Evolutionary conservation across 345 rosid genomes (phyloP), one percentile per base, ranked within the genome.

Genomic region (Populus ilicifolia): DNA sequence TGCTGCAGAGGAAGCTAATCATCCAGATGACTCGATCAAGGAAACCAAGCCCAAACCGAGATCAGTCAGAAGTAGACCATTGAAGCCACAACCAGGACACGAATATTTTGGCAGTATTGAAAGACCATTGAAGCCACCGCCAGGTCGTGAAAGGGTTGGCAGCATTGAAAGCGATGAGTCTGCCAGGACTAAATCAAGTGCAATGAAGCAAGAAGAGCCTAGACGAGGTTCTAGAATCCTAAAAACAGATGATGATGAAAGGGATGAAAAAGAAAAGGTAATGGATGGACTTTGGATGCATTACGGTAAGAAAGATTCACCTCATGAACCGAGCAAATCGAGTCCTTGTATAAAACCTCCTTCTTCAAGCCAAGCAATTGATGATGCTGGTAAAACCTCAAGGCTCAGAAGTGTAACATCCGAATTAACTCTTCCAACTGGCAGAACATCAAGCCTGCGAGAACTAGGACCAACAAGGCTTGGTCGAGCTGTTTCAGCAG

Each of bases 11-110:
- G 79, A 79, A 65, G 68, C 10, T 8, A 61, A 78, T 72, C 71
- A 36, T 36, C 61, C 39, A 39, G 79, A 80, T 79, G 83, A 79
- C 18, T 71, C 83, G 6, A 71, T 30, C 6, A 61, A 4, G 23
- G 88, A 79, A 72, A 56, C 86, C 5, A 85, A 83, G 78, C 85
- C 92, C 70, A 87, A 84, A 84, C 97, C 95, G 39, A 87, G 84
- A 85, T 90, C 97, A 64, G 89, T 89, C 74, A 85, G 96, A 80
- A 85, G 85, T 59, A 82, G 87, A 73, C 76, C 76, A 64, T 79
- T 78, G 68, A 89, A 84, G 36, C 86, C 72, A 12, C 82, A 82
- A 0, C 85, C 77, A 10, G 88, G 75, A 16, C 82, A 5, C 6
- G 82, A 80, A 66, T 38, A 38, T 23, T 7, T 30, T 59, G 73